Evolutionary conservation across 2,329 filamentous ascomycete genomes (phyloP), one percentile per base, ranked within the genome.

Genomic region (Corynespora cassiicola): DNA sequence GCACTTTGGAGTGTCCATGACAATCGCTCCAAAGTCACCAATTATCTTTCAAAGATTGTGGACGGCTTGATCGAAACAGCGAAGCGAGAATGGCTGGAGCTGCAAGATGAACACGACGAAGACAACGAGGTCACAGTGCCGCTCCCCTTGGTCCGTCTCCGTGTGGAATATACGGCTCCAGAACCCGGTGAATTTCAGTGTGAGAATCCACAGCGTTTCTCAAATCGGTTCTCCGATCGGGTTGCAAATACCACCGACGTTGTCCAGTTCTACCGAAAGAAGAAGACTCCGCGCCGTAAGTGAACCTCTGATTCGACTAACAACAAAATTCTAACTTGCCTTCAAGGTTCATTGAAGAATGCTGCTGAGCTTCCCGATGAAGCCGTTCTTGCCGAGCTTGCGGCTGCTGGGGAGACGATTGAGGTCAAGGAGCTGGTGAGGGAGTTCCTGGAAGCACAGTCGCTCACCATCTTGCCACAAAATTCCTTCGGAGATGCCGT

Each of bases 191-290:
- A 84, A 22, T 99, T 90, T 58, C 88, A 97, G 52, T 86, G 87
- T 49, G 94, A 97, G 65, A 99, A 99, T 45, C 91, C 94, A 0
- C 94, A 97, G 64, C 84, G 94, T 7, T 96, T 97, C 60, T 97
- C 92, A 0, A 95, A 95, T 63, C 82, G 90, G 3, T 99, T 97
- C 54, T 79, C 87, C 1, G 87, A 85, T n/a, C 88, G 84, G 59
- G 92, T 99, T 1, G 94, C 94, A 42, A 99, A 99, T 61, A 85
- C 86, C 7, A 95, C 91, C 53, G 94, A 99, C 56, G 90, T 99
- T 0, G 85, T 99, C 1, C 87, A 92, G 58, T 97, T 95, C 64
- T 85, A 96, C 67, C 83, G 89, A 39, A 96, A 92, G 71, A 97
- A 96, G 70, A 80, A 81, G n/a, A 70, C 67, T 2, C 58, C 70